phyloP scores from a whole-genome alignment of 179 eudicot genomes.

The Drosera spatulata region DNA sequence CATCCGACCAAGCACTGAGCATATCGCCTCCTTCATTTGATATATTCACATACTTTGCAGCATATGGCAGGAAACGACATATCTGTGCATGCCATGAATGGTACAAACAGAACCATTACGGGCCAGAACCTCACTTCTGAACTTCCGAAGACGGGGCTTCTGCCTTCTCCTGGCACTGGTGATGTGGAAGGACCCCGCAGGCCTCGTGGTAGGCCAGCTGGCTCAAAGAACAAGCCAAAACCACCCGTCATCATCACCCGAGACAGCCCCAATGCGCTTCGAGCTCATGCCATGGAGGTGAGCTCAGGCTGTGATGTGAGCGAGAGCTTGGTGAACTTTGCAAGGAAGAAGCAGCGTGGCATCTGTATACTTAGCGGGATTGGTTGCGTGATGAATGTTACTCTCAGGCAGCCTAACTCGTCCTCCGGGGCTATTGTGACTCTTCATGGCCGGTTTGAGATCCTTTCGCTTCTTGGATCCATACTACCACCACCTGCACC shows the following conservation, averaged over 20 bases:
- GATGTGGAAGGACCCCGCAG: background rate
- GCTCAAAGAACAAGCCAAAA: constrained; percentile 21
- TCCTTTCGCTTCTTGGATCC: constrained; percentile 28
- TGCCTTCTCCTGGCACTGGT: constrained; percentile 14
- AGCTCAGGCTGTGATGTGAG: constrained; percentile 11
- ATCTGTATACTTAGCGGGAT: constrained; percentile 27
- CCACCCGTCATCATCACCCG: constrained; percentile 29
- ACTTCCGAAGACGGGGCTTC: background rate
- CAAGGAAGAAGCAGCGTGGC: constrained; percentile 30
- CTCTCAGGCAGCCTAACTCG: constrained; percentile 24
- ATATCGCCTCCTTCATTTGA: constrained; percentile 1
- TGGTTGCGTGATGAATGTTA: constrained; percentile 30
- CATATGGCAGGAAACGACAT: too few relatives aligned
- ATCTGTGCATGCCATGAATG: too few relatives aligned
- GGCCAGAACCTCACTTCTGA: too few relatives aligned
- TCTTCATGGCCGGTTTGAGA: constrained; percentile 32
- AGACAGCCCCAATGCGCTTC: constrained; percentile 21
- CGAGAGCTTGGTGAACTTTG: constrained; percentile 9
- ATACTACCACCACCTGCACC: constrained; percentile 32
- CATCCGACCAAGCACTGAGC: constrained; percentile 1
- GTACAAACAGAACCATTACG: background rate
- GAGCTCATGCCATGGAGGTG: constrained; percentile 34
- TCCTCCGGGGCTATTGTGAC: constrained; percentile 22
- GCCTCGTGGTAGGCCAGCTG: constrained; percentile 25
- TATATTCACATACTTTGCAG: constrained; percentile 15